Conservation (phyloP, 208 protist genomes). For the Balamuthia mandrillaris region DNA sequence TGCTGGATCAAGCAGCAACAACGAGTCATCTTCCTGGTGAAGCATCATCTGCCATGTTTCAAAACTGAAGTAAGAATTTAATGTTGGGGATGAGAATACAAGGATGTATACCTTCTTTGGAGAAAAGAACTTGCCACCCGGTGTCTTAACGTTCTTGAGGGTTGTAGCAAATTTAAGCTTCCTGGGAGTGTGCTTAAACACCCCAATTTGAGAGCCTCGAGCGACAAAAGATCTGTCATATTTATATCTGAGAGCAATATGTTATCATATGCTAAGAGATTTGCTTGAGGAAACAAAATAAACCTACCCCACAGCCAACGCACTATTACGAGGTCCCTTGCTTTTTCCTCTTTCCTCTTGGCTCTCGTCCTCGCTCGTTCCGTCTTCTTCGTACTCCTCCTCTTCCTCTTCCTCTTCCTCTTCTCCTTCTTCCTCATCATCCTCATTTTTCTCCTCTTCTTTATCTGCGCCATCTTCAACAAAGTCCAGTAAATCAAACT, state of each 20-base stretch:
- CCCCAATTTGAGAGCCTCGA: slow-evolving; percentile 57
- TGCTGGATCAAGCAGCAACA: slow-evolving; percentile 61
- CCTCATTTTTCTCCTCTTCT: neutral
- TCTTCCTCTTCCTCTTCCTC: slow-evolving; percentile 33
- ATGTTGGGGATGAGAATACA: neutral
- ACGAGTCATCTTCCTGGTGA: slow-evolving; percentile 61
- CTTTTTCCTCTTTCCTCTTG: neutral
- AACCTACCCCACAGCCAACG: slow-evolving; percentile 39
- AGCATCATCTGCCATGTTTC: slow-evolving; percentile 58
- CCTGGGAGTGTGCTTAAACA: slow-evolving; percentile 55
- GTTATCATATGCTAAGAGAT: too few relatives aligned
- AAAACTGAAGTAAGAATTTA: neutral
- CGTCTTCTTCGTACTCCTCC: slow-evolving; percentile 3
- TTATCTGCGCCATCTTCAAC: slow-evolving; percentile 19
- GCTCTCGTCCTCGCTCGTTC: neutral
- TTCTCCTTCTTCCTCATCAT: neutral
- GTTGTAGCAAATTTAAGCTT: slow-evolving; percentile 56
- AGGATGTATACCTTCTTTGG: slow-evolving; percentile 44
- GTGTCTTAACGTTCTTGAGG: slow-evolving; percentile 49
- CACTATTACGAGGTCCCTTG: slow-evolving; percentile 16
- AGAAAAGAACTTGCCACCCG: slow-evolving; percentile 45
- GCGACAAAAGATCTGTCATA: slow-evolving; percentile 58
- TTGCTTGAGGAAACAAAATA: too few relatives aligned
- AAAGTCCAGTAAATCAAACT: slow-evolving; percentile 9
- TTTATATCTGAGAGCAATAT: too few relatives aligned